Evolutionary conservation across 345 rosid species (phyloP).

Genomic region (Gossypium turneri): DNA sequence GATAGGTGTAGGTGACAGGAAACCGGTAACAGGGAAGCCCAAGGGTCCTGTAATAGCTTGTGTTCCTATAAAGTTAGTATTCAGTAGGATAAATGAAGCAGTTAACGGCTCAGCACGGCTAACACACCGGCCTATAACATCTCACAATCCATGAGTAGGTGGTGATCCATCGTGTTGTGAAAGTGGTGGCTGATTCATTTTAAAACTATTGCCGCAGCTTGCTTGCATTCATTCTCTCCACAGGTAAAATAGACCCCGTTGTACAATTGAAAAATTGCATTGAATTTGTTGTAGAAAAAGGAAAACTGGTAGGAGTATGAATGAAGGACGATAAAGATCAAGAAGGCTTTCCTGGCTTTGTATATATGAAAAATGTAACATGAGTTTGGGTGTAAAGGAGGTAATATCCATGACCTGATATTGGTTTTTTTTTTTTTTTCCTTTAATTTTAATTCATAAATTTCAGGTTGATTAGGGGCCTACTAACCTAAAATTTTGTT

Average conservation of each 20-base stretch:
- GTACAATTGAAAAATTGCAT: conserved; percentile 11
- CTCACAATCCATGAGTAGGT: conserved; percentile 27
- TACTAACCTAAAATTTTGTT: conserved; percentile 12
- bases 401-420: conserved; percentile 15
- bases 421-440: not conserved
- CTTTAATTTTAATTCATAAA: not conserved
- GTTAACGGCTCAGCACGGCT: conserved; percentile 62
- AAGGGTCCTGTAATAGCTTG: conserved; percentile 70
- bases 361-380: conserved; percentile 31
- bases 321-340: not conserved
- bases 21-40: conserved; percentile 42
- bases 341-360: conserved; percentile 20
- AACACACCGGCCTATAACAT: conserved; percentile 26
- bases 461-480: no score
- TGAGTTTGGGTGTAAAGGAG: conserved; percentile 29
- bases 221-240: not conserved
- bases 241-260: conserved; percentile 10
- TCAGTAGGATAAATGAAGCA: conserved; percentile 83
- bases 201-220: not conserved
- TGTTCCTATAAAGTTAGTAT: conserved; percentile 79
- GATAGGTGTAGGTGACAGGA: conserved; percentile 33
- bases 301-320: conserved; percentile 11
- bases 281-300: conserved; percentile 15
- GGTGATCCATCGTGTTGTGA: not conserved
- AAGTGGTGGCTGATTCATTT: not conserved